Percentiles rank a stretch among this genome's conserved stretches.
Evolutionary conservation across 805 yeast species (phyloP).

Genomic region (Starmerella sirachaensis): DNA sequence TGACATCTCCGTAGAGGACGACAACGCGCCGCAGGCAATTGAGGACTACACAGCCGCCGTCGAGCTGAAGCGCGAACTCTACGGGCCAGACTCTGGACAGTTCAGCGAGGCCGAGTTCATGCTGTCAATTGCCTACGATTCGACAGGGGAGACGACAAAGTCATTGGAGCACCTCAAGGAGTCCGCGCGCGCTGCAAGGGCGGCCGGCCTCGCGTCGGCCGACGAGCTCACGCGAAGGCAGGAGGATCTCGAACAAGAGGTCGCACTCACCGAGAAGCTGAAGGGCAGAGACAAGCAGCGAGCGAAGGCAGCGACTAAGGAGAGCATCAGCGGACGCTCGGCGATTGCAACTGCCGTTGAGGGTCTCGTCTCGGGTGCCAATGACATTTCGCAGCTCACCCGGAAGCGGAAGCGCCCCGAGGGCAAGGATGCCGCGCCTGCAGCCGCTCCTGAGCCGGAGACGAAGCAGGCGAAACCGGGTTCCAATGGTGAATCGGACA

Average conservation of each 20-base stretch:
- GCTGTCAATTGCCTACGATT: conserved; percentile 66
- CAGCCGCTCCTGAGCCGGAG: conserved; percentile 1
- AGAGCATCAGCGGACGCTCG: conserved; percentile 19
- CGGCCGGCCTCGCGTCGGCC: conserved; percentile 26
- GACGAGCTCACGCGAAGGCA: conserved; percentile 25
- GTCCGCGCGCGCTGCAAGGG: conserved; percentile 31
- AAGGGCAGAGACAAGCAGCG: conserved; percentile 6
- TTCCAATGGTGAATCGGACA: too few species aligned
- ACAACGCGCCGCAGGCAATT: conserved; percentile 70
- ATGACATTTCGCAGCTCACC: conserved; percentile 25
- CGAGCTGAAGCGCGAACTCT: conserved; percentile 41
- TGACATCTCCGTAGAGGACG: conserved; percentile 75
- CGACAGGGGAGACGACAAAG: conserved; percentile 41
- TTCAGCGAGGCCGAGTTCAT: conserved; percentile 74
- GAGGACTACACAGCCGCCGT: conserved; percentile 53
- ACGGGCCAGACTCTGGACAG: conserved; percentile 40
- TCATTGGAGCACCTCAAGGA: conserved; percentile 42
- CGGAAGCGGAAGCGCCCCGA: conserved; percentile 22
- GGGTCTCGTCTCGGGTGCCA: conserved; percentile 21
- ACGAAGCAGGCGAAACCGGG: not conserved
- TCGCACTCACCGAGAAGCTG: conserved; percentile 6
- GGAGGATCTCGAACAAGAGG: conserved; percentile 18
- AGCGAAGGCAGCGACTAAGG: conserved; percentile 14
- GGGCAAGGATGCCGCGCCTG: too few species aligned
- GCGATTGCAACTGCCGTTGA: conserved; percentile 18